Evolutionary conservation across 2,329 filamentous ascomycete species (phyloP).

Genomic region (Aspergillus neoniger): DNA sequence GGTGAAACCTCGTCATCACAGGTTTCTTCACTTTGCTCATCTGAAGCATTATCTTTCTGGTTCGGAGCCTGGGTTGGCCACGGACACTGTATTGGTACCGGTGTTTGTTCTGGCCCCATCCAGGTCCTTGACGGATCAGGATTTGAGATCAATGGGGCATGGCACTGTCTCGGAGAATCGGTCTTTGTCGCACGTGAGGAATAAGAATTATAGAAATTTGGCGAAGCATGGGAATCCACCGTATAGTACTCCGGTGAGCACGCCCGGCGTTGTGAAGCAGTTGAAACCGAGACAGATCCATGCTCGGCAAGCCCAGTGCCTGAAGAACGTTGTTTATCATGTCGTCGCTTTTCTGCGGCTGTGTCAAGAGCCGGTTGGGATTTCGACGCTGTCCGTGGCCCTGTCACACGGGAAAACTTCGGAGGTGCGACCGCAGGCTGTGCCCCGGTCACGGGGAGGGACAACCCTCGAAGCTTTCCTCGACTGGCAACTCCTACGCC

Average conservation of each 20-base stretch:
- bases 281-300: neutral
- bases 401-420: slow-evolving; percentile 14
- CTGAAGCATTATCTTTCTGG: neutral
- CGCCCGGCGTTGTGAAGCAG: neutral
- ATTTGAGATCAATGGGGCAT: neutral
- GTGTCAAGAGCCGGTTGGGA: neutral
- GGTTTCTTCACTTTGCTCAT: neutral
- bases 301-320: neutral
- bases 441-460: slow-evolving; percentile 63
- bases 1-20: slow-evolving; percentile 9
- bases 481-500: slow-evolving; percentile 92
- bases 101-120: slow-evolving; percentile 2
- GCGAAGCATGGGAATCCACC: neutral
- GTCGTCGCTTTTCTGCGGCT: neutral
- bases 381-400: neutral
- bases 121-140: neutral
- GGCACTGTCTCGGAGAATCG: neutral
- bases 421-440: slow-evolving; percentile 33
- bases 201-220: neutral
- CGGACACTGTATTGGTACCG: neutral
- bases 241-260: neutral
- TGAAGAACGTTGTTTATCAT: neutral
- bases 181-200: neutral
- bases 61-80: neutral
- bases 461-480: slow-evolving; percentile 88